These are phyloP conservation scores for Colletotrichum cordylinicola DNA, from an alignment of 2,329 filamentous ascomycete species.

Conservation along the genomic window DNA sequence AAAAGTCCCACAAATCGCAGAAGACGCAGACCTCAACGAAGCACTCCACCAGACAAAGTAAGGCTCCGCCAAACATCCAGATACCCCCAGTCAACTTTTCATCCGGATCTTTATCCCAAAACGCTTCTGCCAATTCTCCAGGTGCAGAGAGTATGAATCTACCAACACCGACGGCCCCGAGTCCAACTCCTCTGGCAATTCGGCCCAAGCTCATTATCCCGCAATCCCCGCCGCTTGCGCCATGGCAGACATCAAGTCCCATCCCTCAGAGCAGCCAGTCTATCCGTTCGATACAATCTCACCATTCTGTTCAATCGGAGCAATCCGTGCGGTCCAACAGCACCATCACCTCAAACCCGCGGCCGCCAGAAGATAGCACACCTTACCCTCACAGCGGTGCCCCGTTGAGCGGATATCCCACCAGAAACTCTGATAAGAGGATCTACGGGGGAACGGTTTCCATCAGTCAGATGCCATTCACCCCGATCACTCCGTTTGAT, in stretches of 20 bases:
- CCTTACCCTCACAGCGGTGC: conserved; percentile 20
- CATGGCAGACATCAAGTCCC: not conserved
- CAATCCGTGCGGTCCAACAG: not conserved
- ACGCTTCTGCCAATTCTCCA: not conserved
- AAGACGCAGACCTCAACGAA: not conserved
- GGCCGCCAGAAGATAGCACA: conserved; percentile 5
- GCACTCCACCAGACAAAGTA: not conserved
- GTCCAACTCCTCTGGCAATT: conserved; percentile 32
- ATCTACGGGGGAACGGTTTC: conserved; percentile 26
- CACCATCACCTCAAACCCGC: not conserved
- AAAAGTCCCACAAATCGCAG: not conserved
- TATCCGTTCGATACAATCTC: not conserved
- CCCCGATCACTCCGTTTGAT: conserved; percentile 25
- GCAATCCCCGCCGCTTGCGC: not conserved
- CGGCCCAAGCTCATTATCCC: not conserved
- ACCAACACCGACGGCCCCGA: conserved; percentile 38
- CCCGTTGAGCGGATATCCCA: conserved; percentile 26
- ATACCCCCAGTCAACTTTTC: not conserved
- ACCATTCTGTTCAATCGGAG: not conserved
- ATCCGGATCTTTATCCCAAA: not conserved
- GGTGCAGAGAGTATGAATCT: conserved; percentile 14
- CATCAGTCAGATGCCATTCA: conserved; percentile 5
- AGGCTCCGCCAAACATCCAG: not conserved
- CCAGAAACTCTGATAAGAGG: conserved; percentile 7
- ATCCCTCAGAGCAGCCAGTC: not conserved